Evolutionary conservation across 208 protist species (phyloP), one percentile per base, ranked within the genome.

Genomic region (Crithidia bombi): DNA sequence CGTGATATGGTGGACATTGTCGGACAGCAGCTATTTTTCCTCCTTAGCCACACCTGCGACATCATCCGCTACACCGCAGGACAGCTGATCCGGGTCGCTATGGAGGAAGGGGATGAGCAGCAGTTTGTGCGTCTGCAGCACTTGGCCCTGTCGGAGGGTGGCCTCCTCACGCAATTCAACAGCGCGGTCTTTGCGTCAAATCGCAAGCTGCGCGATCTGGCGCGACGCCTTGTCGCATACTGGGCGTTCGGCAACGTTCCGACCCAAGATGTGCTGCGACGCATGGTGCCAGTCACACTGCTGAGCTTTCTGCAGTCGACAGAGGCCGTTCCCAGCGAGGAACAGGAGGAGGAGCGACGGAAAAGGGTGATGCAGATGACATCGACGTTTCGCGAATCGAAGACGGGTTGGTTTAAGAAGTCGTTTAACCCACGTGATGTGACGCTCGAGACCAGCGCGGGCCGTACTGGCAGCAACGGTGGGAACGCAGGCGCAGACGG

Each of bases 51-150:
- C 68, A 81, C 83, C 5, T 98, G 93, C 71, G 66, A 76, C 35
- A 87, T 90, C 17, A 93, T 98, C 21, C 88, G 82, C 36, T 89
- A 87, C 75, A 78, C 81, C 43, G 91, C 94, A 9, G 96, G 90
- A n/a, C 92, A 96, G 54, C 70, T 98, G 9, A 91, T 98, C 55
- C 85, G 84, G 10, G 89, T 91, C 15, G 86, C 96, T 10, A 87
- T 98, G 75, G 91, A 98, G 72, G 94, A 98, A 65, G 95, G 95
- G 44, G 88, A 68, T 7, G 85, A 87, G 62, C 79, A 89, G 28
- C 84, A 97, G 65, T 95, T 95, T 64, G 36, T 36, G 49, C 65
- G 80, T 41, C 91, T 98, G 83, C 96, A 98, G 69, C 73, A 83
- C 23, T 73, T 82, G 0, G 79, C 96, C 5, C 73, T 98, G 38